Evolutionary conservation across 2,329 filamentous ascomycete species (phyloP), one percentile per base, ranked within the genome.

Genomic region (Diaporthe sp.): DNA sequence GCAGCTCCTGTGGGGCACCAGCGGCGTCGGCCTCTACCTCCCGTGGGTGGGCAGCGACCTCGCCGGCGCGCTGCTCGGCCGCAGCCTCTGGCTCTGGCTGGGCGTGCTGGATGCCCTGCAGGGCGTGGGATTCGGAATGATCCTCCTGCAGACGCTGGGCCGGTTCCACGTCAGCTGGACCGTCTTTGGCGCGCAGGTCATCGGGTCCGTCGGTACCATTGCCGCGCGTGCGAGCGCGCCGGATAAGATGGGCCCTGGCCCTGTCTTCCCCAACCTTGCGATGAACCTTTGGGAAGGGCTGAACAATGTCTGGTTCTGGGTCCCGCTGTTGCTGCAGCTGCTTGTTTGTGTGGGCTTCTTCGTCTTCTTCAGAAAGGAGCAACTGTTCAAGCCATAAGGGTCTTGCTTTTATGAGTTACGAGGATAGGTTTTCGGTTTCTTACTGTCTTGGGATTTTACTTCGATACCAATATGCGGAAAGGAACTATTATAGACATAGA

Each of bases 91-190:
- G 92, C 86, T 93, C 15, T 94, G 92, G 91, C 87, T 94, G 0
- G 92, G 92, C 55, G 87, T 93, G 6, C 85, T 93, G 13, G 92
- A 94, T 78, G 87, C 90, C 13, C 83, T 93, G 9, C 92, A 94
- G 81, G 91, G 91, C 53, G 88, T 93, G 2, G 92, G 92, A 2
- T 89, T 93, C 73, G 92, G 92, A 72, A 93, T 93, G 91, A 90
- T 93, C 71, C 85, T 94, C 6, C 83, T 93, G 57, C 90, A 92
- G 80, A 93, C 91, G 0, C 82, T 92, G 78, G 93, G 92, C 1
- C 85, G 92, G 28, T 87, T 92, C 81, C 92, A 94, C 80, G 91
- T 93, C 74, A 87, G 89, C 72, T 92, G 91, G 78, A 90, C 91
- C 0, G 84, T 93, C 31, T 86, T 92, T 53, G 86, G 85, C 1